Percentiles rank a stretch among this genome's conserved stretches.
phyloP scores from a whole-genome alignment of 2,329 filamentous ascomycete species.

The Penicillium sp. region DNA sequence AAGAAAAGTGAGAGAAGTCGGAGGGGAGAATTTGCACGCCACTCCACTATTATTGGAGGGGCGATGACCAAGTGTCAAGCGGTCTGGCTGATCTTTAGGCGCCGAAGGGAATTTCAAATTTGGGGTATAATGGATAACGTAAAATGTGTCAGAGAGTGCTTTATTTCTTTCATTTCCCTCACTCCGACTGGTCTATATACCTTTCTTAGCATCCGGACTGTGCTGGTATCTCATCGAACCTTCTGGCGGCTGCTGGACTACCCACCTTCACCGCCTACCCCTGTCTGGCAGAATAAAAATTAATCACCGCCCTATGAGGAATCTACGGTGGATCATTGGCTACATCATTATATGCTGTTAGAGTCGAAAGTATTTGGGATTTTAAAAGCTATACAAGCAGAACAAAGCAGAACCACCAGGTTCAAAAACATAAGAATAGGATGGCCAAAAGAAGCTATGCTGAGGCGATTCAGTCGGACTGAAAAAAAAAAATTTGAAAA shows the following conservation, averaged over 20 bases:
- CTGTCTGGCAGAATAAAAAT: constrained; percentile 25
- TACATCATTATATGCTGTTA: not conserved
- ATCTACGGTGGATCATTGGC: not conserved
- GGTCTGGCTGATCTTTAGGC: constrained; percentile 21
- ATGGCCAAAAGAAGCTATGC: not conserved
- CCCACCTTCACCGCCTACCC: constrained; percentile 28
- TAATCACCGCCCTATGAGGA: constrained; percentile 1
- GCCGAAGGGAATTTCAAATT: constrained; percentile 1
- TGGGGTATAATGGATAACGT: not conserved
- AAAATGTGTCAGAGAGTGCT: not conserved
- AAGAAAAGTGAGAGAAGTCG: constrained; percentile 22
- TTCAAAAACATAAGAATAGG: not conserved
- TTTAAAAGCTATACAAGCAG: not conserved
- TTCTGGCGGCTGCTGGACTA: constrained; percentile 39
- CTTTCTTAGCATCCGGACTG: constrained; percentile 10
- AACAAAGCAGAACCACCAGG: not conserved
- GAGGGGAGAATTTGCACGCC: constrained; percentile 42
- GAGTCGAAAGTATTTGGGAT: not conserved
- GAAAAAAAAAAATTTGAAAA: not conserved
- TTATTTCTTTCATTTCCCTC: not conserved
- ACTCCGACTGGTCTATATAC: constrained; percentile 14
- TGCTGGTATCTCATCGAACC: constrained; percentile 34
- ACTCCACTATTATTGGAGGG: constrained; percentile 37
- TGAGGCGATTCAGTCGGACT: too few relatives aligned
- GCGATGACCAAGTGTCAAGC: constrained; percentile 28